Evolutionary conservation across 208 protist species (phyloP), one percentile per base, ranked within the genome.

Genomic region (Wallacemonas rigidus): DNA sequence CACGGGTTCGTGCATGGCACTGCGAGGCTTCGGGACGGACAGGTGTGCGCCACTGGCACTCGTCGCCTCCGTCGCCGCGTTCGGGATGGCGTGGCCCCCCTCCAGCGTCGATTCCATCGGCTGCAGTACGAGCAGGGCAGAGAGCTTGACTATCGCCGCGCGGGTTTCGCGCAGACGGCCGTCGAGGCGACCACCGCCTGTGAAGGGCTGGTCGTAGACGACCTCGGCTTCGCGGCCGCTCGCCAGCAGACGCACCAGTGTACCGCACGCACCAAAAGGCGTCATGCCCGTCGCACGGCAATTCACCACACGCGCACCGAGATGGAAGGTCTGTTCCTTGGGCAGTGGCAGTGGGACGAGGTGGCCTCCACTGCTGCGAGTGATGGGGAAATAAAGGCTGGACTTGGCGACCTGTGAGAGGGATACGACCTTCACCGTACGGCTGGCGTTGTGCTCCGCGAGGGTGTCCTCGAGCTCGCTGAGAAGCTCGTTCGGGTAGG

Each of bases 281-380:
- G 86, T 80, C 57, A 38, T 81, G 67, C 93, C 93, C 6, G 83
- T 87, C 2, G 87, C 83, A 1, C 90, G 81, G 74, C 89, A 96
- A 77, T 96, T 95, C 45, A 95, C 87, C 6, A 97, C 93, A 12
- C 93, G 89, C 6, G 82, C 74, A 64, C 91, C 88, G 51, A 97
- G 82, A 38, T 70, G 80, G 67, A 91, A 90, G 17, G 47, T 85
- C 75, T 94, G 87, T 35, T 93, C 81, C 56, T 83, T 72, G 40
- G 87, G 87, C 55, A 94, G 78, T 51, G 90, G 93, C 61, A 95
- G 78, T 54, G 88, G 86, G 12, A 91, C 74, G 57, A 94, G 76
- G 65, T 92, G 82, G 38, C 89, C 89, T 50, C 82, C 82, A 36
- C 35, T 70, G 74, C 83, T 91, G 44, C 76, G 77, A 6, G 86